Evolutionary conservation across 805 yeast genomes (phyloP).

Genomic region (Candida sakaeoensis): DNA sequence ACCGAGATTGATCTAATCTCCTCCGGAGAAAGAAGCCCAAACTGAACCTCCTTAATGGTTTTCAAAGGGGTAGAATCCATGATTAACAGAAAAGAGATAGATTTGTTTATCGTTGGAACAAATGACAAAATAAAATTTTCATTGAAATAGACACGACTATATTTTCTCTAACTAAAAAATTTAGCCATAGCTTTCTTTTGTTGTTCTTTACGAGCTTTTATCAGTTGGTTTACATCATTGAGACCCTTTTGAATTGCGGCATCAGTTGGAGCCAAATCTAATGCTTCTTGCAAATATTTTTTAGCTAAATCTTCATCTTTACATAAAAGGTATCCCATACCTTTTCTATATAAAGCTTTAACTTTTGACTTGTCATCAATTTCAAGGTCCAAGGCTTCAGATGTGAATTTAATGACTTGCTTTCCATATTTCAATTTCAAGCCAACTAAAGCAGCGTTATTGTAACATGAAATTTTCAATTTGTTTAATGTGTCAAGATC

Average conservation of each 20-base stretch:
- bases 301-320: constrained; percentile 73
- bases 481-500: constrained; percentile 47
- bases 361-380: constrained; percentile 68
- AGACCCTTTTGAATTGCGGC: constrained; percentile 66
- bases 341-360: constrained; percentile 86
- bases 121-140: constrained; percentile 5
- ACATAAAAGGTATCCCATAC: constrained; percentile 59
- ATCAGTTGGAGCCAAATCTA: constrained; percentile 63
- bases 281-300: constrained; percentile 61
- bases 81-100: neutral
- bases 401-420: constrained; percentile 55
- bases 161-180: constrained; percentile 41
- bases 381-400: constrained; percentile 58
- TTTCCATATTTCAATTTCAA: constrained; percentile 57
- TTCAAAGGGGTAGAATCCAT: constrained; percentile 68
- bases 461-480: constrained; percentile 58
- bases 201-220: constrained; percentile 56
- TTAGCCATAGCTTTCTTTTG: constrained; percentile 74
- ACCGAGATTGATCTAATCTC: constrained; percentile 94
- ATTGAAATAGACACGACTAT: neutral
- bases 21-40: constrained; percentile 96
- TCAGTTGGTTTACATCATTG: constrained; percentile 49
- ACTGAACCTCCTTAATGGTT: constrained; percentile 96
- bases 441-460: constrained; percentile 74
- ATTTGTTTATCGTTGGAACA: constrained; percentile 5